A percentile compares a stretch with the other conserved stretches of the same genome.
Conservation (phyloP, 225 moss, liverwort and hornwort genomes). For the Climacium dendroides region DNA sequence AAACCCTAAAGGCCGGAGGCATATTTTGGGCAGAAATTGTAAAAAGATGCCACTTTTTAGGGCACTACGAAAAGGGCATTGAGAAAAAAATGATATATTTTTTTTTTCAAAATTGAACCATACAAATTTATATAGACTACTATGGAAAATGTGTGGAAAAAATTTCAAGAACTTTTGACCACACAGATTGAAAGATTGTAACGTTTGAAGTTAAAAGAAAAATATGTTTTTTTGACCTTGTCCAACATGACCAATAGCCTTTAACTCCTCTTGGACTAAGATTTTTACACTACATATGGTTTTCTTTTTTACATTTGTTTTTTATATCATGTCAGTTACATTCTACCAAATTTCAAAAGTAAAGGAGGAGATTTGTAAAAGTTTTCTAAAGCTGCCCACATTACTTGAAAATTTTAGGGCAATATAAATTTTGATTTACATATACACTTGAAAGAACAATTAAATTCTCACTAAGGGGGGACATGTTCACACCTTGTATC, state of each 20-base stretch:
- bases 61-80: too few relatives aligned
- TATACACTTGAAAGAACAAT: fast-evolving
- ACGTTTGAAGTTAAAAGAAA: not conserved
- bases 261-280: not conserved
- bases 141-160: not conserved
- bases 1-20: too few relatives aligned
- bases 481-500: not conserved
- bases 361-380: not conserved
- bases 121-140: not conserved
- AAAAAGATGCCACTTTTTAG: fast-evolving
- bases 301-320: not conserved
- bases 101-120: fast-evolving
- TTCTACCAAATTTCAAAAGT: not conserved
- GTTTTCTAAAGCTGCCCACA: fast-evolving
- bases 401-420: fast-evolving
- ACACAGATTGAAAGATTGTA: not conserved
- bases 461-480: fast-evolving
- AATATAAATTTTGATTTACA: not conserved
- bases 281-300: too few relatives aligned
- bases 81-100: not conserved
- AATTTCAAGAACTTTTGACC: not conserved
- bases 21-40: fast-evolving
- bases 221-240: fast-evolving
- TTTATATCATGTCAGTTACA: not conserved
- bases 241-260: fast-evolving